Conservation (phyloP, 805 yeast species). For the Ogataea chonburiensis region DNA sequence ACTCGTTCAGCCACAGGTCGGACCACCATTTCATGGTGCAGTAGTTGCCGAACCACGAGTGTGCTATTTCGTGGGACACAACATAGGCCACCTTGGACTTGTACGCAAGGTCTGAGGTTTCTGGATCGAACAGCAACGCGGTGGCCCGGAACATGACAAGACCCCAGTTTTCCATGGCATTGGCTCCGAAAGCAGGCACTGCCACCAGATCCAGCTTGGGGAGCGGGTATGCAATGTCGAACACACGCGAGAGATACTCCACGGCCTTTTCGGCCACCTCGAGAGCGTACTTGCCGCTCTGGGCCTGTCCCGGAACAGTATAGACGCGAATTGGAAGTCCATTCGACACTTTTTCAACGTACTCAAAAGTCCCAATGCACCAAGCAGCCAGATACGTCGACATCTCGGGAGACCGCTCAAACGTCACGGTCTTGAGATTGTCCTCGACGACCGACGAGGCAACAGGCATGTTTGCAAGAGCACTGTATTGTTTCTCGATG, state of each 20-base stretch:
- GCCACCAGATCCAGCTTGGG: conserved; percentile 81
- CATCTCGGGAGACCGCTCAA: conserved; percentile 52
- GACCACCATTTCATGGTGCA: conserved; percentile 96
- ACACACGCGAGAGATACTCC: conserved; percentile 47
- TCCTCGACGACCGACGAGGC: conserved; percentile 20
- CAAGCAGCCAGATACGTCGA: conserved; percentile 58
- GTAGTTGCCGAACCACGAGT: conserved; percentile 88
- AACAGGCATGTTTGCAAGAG: conserved; percentile 50
- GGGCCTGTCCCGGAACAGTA: conserved; percentile 48
- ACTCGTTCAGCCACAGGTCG: conserved; percentile 86
- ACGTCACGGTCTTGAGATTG: conserved; percentile 31
- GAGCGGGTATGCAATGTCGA: conserved; percentile 64
- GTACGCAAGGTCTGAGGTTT: conserved; percentile 46
- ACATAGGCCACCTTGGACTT: conserved; percentile 78
- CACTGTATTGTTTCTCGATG: conserved; percentile 34
- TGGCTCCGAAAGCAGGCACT: conserved; percentile 75
- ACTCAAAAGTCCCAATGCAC: conserved; percentile 58
- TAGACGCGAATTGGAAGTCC: conserved; percentile 50
- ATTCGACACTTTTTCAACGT: conserved; percentile 46
- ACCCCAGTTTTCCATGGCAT: conserved; percentile 94
- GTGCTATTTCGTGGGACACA: conserved; percentile 83
- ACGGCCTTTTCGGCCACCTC: conserved; percentile 48
- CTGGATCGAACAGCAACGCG: conserved; percentile 50
- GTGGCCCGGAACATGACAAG: conserved; percentile 65
- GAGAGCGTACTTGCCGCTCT: conserved; percentile 49